Conservation (phyloP, 225 moss, liverwort and hornwort species). For the Pseudoscleropodium purum region DNA sequence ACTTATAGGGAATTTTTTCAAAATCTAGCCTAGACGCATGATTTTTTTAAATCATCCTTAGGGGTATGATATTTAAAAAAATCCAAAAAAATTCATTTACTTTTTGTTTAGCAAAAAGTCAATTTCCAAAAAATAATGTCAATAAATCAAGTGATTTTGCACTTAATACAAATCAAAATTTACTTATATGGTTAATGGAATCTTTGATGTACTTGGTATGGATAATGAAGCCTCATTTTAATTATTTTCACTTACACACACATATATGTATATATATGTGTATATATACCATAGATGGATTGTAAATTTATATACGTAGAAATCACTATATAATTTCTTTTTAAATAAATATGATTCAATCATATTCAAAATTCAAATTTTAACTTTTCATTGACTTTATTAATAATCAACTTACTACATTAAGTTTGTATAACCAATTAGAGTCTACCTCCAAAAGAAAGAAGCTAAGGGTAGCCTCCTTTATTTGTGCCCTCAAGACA, state of each 20-base stretch:
- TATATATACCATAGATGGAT: too few species aligned
- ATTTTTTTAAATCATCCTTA: too few species aligned
- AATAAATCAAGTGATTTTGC: not conserved
- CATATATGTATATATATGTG: too few species aligned
- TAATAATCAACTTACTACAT: not conserved
- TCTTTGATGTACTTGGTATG: too few species aligned
- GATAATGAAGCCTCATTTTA: too few species aligned
- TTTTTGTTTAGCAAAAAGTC: not conserved
- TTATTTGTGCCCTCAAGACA: not conserved
- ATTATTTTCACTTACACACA: too few species aligned
- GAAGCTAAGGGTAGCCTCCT: fast-evolving
- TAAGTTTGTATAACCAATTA: too few species aligned
- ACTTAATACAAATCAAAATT: not conserved
- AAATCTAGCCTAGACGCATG: not conserved
- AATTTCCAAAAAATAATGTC: not conserved
- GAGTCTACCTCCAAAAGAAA: not conserved
- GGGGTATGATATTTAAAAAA: not conserved
- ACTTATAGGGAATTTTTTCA: too few species aligned
- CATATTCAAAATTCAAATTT: not conserved
- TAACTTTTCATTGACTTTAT: not conserved
- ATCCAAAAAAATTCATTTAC: not conserved
- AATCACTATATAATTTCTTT: not conserved
- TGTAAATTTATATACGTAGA: not conserved
- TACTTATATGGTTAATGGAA: not conserved
- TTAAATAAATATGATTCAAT: not conserved